Base-by-base conservation (phyloP, 495 filamentous ascomycete species). In the Emericellopsis terricola region DNA sequence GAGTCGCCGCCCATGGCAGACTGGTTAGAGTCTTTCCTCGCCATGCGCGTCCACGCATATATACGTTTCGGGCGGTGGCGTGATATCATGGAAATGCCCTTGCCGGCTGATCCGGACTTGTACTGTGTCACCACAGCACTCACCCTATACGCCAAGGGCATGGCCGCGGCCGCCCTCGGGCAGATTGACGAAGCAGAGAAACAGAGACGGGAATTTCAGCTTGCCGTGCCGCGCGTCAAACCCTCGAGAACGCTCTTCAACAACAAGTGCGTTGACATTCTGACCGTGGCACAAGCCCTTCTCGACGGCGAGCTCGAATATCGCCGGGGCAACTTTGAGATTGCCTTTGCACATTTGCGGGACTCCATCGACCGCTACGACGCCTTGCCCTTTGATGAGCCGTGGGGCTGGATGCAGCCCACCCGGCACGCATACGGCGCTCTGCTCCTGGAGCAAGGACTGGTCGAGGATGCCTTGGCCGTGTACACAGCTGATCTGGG, bases 341-440 rank as follows among this genome's bases (percentile, higher is more conserved):
- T 39, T 5, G 75, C 73, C 0, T 78, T 77, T 41, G 33, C 42
- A 2, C 55, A 68, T 37, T 56, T 82, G 10, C 56, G 59, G 0
- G 36, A 42, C 8, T 60, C 76, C 0, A 69, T 76, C 15, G 38
- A 50, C 3, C 54, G 63, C 10, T 70, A 76, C 36, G 68, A 75
- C 35, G 38, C 45, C 1, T 53, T 81, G 6, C 65, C 64, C 0
- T 81, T 75, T 36, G 67, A 73, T 38, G 76, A 81, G 48, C 76
- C 76, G 0, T 78, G 73, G 73, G 69, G 68, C 2, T 76, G 71
- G 72, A 76, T 78, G 72, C 66, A 73, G 40, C 72, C 76, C 0
- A 62, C 71, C 1, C 53, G 73, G 3, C 76, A 81, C 50, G 73
- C 74, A 3, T 68, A 71, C 28, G 75, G 68, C 0, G 75, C 74